These are phyloP conservation scores for Citrullus colocynthis DNA, from an alignment of 306 rosid species.

Conservation along the genomic window DNA sequence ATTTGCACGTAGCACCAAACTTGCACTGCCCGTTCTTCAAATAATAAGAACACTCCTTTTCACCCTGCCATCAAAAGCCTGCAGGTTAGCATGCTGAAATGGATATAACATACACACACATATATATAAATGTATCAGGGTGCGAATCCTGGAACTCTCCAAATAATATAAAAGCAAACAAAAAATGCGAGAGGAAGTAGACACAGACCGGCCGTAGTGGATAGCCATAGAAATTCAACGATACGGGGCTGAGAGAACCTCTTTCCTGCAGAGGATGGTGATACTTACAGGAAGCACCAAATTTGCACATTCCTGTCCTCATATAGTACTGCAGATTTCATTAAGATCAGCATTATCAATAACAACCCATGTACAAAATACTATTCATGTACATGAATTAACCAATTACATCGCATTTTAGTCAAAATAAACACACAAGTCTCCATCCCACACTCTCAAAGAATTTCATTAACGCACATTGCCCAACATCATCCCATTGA, in stretches of 20 bases:
- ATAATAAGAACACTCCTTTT: constrained; percentile 93
- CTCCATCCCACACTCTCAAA: background rate
- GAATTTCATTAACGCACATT: constrained; percentile 1
- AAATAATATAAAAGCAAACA: background rate
- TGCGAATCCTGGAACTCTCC: background rate
- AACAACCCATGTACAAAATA: background rate
- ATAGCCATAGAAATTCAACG: constrained; percentile 22
- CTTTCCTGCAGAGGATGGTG: constrained; percentile 15
- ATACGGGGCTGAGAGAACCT: constrained; percentile 2
- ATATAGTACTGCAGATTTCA: constrained; percentile 9
- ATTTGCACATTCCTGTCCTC: constrained; percentile 19
- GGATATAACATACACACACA: background rate
- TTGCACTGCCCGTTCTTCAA: constrained; percentile 92
- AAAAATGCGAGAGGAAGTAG: background rate
- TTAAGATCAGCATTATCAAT: background rate
- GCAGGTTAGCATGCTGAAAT: background rate
- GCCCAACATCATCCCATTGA: constrained; percentile 16
- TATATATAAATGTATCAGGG: background rate
- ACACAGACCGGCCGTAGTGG: constrained; percentile 30
- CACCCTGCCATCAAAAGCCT: constrained; percentile 49
- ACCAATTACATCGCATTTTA: background rate
- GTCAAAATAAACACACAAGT: background rate
- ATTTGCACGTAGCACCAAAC: constrained; percentile 87
- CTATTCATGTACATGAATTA: background rate
- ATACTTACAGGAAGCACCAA: constrained; percentile 15